Conservation (phyloP, 352 stramenopile species). For the Phytophthora lateralis region DNA sequence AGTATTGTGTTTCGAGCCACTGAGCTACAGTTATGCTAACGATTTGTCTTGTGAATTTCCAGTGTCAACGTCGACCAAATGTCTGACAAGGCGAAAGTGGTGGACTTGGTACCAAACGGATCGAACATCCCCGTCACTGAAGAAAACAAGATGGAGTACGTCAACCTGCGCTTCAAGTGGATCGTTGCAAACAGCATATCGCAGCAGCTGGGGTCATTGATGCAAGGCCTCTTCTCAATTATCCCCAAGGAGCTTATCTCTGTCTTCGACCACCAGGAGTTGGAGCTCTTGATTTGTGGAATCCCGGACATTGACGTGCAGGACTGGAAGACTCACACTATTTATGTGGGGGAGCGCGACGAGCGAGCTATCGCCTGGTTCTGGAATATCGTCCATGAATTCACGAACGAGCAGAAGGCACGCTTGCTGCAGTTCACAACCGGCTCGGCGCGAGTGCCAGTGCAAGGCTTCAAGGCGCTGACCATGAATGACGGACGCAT, state of each 20-base stretch:
- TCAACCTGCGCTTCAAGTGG: conserved; percentile 92
- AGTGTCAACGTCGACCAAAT: conserved; percentile 81
- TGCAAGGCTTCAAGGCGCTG: conserved; percentile 88
- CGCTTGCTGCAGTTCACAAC: conserved; percentile 98
- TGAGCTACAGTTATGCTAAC: not conserved
- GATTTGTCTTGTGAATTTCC: conserved; percentile 8
- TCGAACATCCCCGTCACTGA: conserved; percentile 95
- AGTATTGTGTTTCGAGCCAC: conserved; percentile 1
- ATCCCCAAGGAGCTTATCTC: conserved; percentile 93
- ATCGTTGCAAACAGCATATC: conserved; percentile 83
- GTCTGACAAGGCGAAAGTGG: conserved; percentile 78
- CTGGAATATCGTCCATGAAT: conserved; percentile 95
- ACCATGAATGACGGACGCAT: conserved; percentile 91
- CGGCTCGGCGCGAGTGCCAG: conserved; percentile 94
- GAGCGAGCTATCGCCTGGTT: conserved; percentile 96
- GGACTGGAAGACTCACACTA: conserved; percentile 97
- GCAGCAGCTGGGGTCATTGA: conserved; percentile 92
- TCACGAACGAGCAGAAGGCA: conserved; percentile 95
- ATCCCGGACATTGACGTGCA: conserved; percentile 97
- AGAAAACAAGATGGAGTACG: conserved; percentile 97
- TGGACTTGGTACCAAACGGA: conserved; percentile 96
- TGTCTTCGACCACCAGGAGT: conserved; percentile 97
- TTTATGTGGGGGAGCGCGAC: conserved; percentile 91
- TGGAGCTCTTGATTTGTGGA: conserved; percentile 98
- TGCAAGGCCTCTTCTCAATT: conserved; percentile 97